Evolutionary conservation across 1,284 basidiomycete genomes (phyloP), one percentile per base, ranked within the genome.

Genomic region (Ganoderma resinaceum): DNA sequence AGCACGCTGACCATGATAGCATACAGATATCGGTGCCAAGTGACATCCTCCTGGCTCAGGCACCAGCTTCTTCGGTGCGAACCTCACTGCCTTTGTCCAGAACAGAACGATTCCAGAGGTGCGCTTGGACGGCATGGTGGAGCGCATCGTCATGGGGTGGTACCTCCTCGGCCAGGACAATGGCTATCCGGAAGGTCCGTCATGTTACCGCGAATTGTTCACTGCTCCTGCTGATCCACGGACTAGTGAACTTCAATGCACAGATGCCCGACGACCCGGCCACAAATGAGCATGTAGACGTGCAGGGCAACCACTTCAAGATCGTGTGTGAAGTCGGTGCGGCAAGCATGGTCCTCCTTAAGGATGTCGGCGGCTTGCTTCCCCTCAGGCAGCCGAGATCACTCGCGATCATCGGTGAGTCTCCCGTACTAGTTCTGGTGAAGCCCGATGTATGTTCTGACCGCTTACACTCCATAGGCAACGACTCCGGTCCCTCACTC

Each of bases 271-370:
- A 84, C 43, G 82, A 86, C 72, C 84, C 85, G 62, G 78, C 79
- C 9, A 85, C 83, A 62, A 91, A 95, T 80, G 79, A 84, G 64
- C 90, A 89, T 70, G 82, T 95, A 33, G 89, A 96, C 74, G 94
- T 95, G 0, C 90, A 93, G 76, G 87, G 79, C 23, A 87, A 94
- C 74, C 95, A 96, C 74, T 84, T 83, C 77, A 82, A 86, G 75
- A 74, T 94, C 42, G 91, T 95, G 12, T 85, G 92, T 33, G 84
- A 92, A 76, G 89, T 96, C 38, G 94, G 91, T 12, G 87, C 90
- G 0, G 91, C 91, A 0, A 91, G 91, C 57, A 90, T 89, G 1
- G 91, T 96, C 11, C 82, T 97, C 33, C 84, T 97, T 67, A 96
- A 97, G 87, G 97, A 97, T 78, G 81, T 80, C 29, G 82, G 85